Evolutionary conservation across 257 asterid species (phyloP).

Genomic region (Eucommia ulmoides): DNA sequence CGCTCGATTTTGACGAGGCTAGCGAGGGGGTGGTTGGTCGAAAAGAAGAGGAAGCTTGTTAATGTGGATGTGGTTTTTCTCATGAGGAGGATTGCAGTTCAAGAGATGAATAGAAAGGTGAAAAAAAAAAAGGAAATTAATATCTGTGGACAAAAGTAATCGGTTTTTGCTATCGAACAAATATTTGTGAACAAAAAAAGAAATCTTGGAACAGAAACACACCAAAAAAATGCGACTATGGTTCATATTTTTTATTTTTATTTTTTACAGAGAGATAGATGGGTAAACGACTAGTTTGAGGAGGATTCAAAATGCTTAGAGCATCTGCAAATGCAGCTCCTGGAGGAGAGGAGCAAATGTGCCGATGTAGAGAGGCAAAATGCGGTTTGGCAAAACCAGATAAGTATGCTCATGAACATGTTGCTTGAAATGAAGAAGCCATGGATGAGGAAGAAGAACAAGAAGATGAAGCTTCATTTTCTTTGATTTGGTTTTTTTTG

Average conservation of each 20-base stretch:
- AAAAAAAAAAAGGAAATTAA: no score
- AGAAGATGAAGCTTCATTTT: conserved; percentile 31
- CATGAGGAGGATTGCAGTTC: conserved; percentile 90
- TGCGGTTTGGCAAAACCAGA: conserved; percentile 60
- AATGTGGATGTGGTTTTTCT: conserved; percentile 94
- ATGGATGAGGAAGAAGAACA: conserved; percentile 28
- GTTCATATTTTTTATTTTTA: no score
- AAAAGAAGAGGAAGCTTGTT: conserved; percentile 90
- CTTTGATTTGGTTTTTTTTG: no score
- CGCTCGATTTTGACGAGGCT: conserved; percentile 84
- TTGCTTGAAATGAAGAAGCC: conserved; percentile 63
- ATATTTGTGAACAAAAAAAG: background rate
- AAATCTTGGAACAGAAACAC: conserved; percentile 39
- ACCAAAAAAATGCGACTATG: no score
- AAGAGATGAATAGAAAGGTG: conserved; percentile 96
- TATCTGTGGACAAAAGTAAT: no score
- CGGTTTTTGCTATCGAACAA: no score
- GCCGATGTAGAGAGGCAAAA: conserved; percentile 79
- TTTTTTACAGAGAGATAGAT: conserved; percentile 79
- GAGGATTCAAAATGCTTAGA: conserved; percentile 77
- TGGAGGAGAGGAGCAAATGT: conserved; percentile 88
- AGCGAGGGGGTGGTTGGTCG: conserved; percentile 86
- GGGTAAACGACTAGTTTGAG: conserved; percentile 87
- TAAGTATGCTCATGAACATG: conserved; percentile 90
- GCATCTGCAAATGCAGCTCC: conserved; percentile 84